A percentile compares a stretch with the other conserved stretches of the same genome.
These are phyloP conservation scores for Anthracocystis walkeri DNA, from an alignment of 1,284 basidiomycete genomes.

Conservation along the genomic window DNA sequence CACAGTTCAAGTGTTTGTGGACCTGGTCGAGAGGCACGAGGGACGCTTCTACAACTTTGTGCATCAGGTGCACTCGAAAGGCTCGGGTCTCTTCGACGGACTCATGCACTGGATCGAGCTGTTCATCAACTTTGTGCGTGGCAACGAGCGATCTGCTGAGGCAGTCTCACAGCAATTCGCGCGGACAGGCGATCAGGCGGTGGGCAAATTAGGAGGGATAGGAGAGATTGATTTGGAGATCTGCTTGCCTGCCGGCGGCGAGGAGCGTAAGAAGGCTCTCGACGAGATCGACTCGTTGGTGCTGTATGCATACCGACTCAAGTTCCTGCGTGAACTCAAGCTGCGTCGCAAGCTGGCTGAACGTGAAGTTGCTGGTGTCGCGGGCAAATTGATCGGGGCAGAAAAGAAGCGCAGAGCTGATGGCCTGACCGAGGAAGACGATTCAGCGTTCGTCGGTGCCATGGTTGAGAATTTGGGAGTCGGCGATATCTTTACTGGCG, in stretches of 20 bases:
- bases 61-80: constrained; percentile 98
- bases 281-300: constrained; percentile 65
- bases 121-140: constrained; percentile 91
- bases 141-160: constrained; percentile 77
- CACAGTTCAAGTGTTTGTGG: constrained; percentile 93
- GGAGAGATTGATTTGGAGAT: constrained; percentile 64
- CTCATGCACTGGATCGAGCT: constrained; percentile 98
- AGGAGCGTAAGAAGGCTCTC: constrained; percentile 53
- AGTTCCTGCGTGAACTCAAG: constrained; percentile 66
- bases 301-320: constrained; percentile 65
- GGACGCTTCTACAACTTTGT: constrained; percentile 96
- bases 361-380: constrained; percentile 57
- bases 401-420: constrained; percentile 41
- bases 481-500: constrained; percentile 63
- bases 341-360: constrained; percentile 59
- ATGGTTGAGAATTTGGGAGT: constrained; percentile 67
- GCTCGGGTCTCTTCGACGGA: constrained; percentile 89
- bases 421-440: constrained; percentile 53
- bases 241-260: constrained; percentile 62
- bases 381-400: constrained; percentile 39
- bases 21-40: constrained; percentile 92
- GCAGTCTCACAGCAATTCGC: constrained; percentile 71
- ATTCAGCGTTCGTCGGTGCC: constrained; percentile 59
- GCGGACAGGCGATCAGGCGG: constrained; percentile 2
- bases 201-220: constrained; percentile 44